These are phyloP conservation scores for Cladosporium oxysporum DNA, from an alignment of 2,329 filamentous ascomycete species.

Conservation along the genomic window DNA sequence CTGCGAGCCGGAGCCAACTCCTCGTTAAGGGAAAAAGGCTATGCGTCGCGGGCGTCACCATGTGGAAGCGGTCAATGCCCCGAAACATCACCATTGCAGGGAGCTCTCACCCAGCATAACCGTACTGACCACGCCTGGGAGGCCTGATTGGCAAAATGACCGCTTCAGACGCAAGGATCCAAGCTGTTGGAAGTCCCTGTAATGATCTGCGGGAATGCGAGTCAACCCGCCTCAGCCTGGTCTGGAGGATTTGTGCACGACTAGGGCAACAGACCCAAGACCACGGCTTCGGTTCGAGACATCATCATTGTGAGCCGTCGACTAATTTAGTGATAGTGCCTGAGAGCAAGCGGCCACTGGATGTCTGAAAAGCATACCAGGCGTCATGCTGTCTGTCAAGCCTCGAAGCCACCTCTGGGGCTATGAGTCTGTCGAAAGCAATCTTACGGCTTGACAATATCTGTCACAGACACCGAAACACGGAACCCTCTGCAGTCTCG, in stretches of 20 bases:
- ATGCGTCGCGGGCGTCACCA: not conserved
- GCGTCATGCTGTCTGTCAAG: not conserved
- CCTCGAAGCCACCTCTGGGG: not conserved
- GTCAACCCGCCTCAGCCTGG: not conserved
- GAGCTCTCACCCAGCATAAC: not conserved
- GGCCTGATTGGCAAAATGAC: not conserved
- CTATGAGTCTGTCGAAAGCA: not conserved
- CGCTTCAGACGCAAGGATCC: not conserved
- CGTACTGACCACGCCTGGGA: not conserved
- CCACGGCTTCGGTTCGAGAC: not conserved
- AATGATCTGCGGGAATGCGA: not conserved
- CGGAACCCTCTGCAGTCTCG: not conserved
- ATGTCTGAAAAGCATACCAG: not conserved
- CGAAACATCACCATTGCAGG: not conserved
- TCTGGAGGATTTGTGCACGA: not conserved
- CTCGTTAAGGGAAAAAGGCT: not conserved
- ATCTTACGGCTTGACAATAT: not conserved
- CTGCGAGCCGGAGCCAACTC: not conserved
- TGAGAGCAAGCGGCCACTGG: not conserved
- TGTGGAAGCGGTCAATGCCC: not conserved
- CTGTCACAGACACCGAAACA: not conserved
- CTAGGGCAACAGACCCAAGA: not conserved
- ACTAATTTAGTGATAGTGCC: not conserved
- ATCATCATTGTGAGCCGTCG: not conserved
- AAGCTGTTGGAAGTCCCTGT: not conserved